Evolutionary conservation across 1,284 basidiomycete genomes (phyloP).

Genomic region (Trichosporon faecale): DNA sequence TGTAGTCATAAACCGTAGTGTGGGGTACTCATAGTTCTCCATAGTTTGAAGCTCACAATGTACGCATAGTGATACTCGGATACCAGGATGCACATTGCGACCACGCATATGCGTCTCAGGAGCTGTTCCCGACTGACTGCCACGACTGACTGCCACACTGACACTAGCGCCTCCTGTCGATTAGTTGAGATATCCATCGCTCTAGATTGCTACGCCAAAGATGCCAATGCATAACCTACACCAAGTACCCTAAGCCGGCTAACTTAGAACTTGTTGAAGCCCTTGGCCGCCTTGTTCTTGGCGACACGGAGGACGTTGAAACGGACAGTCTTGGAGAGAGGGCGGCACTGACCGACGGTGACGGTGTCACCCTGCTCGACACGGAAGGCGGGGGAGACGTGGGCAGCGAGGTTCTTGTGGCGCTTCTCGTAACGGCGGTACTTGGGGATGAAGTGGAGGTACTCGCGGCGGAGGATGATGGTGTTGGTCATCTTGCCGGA

Average conservation of each 20-base stretch:
- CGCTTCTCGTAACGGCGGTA: conserved; percentile 98
- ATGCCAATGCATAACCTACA: conserved; percentile 19
- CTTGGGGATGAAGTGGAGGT: conserved; percentile 96
- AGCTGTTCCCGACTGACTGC: too few species aligned
- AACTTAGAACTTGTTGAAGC: conserved; percentile 87
- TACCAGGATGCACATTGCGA: too few species aligned
- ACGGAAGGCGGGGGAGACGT: conserved; percentile 98
- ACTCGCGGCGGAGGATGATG: conserved; percentile 96
- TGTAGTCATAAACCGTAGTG: too few species aligned
- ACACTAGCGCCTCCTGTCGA: not conserved
- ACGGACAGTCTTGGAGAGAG: conserved; percentile 97
- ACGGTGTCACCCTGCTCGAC: conserved; percentile 87
- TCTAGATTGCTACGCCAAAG: conserved; percentile 5
- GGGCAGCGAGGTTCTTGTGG: conserved; percentile 97
- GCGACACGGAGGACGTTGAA: conserved; percentile 93
- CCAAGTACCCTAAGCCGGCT: conserved; percentile 11
- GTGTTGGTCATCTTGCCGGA: conserved; percentile 94
- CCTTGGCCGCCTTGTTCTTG: conserved; percentile 84
- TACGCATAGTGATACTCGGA: not conserved
- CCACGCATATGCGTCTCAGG: too few species aligned
- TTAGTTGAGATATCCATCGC: not conserved
- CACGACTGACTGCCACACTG: too few species aligned
- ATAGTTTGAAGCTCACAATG: not conserved
- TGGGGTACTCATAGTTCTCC: too few species aligned
- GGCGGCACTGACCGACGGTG: conserved; percentile 98